These are phyloP conservation scores for Macrophomina tecta DNA, from an alignment of 2,329 filamentous ascomycete species.

Conservation along the genomic window DNA sequence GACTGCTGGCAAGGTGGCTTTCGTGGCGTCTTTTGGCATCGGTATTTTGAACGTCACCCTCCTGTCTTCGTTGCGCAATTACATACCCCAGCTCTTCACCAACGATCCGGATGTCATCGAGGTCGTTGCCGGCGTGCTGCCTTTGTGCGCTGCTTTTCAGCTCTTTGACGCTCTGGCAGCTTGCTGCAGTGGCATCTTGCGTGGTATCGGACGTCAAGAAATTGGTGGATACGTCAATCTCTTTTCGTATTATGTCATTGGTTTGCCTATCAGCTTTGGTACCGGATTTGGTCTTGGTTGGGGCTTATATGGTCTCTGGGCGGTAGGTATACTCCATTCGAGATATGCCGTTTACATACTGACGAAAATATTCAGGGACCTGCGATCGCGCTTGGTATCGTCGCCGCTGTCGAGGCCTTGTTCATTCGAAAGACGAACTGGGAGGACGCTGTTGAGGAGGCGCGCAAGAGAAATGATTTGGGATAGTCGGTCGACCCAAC, in stretches of 20 bases:
- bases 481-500: conserved; percentile 34
- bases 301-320: conserved; percentile 83
- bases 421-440: conserved; percentile 64
- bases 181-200: conserved; percentile 81
- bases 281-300: conserved; percentile 78
- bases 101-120: conserved; percentile 69
- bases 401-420: conserved; percentile 60
- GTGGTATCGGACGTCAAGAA: conserved; percentile 86
- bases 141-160: conserved; percentile 86
- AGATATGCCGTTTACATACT: not conserved
- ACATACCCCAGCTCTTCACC: conserved; percentile 79
- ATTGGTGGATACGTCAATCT: conserved; percentile 90
- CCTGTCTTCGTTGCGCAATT: conserved; percentile 70
- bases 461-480: conserved; percentile 60
- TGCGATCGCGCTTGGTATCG: conserved; percentile 68
- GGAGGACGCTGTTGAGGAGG: conserved; percentile 66
- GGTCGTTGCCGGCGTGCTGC: conserved; percentile 72
- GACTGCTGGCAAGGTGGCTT: conserved; percentile 77
- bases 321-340: conserved; percentile 36
- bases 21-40: conserved; percentile 71
- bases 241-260: conserved; percentile 83
- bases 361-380: conserved; percentile 43
- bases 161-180: conserved; percentile 83
- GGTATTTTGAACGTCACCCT: conserved; percentile 79
- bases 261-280: conserved; percentile 81